Evolutionary conservation across 495 filamentous ascomycete genomes (phyloP).

Genomic region (Astrocystis sublimbata): DNA sequence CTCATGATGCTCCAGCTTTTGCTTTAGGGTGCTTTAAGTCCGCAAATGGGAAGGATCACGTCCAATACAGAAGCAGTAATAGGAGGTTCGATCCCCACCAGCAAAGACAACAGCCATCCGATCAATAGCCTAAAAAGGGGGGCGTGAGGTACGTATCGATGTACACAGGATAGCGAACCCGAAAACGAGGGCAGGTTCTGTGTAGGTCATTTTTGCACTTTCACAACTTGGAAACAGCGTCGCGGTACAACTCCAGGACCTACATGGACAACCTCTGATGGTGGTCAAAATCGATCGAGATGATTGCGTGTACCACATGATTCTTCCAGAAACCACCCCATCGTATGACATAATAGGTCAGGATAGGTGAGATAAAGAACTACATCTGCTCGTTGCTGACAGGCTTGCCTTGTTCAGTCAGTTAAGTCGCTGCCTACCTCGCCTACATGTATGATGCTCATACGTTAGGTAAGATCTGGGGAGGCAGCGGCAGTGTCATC

Average conservation of each 20-base stretch:
- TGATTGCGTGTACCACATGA: neutral
- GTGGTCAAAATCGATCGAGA: no score
- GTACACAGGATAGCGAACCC: neutral
- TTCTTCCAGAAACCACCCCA: neutral
- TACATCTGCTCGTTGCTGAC: neutral
- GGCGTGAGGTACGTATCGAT: neutral
- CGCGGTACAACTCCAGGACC: neutral
- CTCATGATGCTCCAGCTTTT: neutral
- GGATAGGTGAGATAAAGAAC: neutral
- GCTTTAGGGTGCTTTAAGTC: no score
- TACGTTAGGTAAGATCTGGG: no score
- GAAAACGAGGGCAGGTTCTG: conserved; percentile 7
- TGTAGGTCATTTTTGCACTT: neutral
- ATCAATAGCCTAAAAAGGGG: neutral
- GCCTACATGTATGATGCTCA: neutral
- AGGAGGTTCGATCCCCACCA: conserved; percentile 3
- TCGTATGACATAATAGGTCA: neutral
- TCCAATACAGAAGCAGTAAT: no score
- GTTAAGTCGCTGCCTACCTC: neutral
- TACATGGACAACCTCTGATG: neutral
- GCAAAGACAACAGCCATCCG: neutral
- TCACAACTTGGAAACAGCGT: neutral
- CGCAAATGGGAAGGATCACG: neutral
- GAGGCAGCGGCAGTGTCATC: no score
- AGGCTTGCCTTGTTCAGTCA: neutral